Evolutionary conservation across 768 basidiomycete genomes (phyloP), one percentile per base, ranked within the genome.

Genomic region (Boletus vinaceobasis): DNA sequence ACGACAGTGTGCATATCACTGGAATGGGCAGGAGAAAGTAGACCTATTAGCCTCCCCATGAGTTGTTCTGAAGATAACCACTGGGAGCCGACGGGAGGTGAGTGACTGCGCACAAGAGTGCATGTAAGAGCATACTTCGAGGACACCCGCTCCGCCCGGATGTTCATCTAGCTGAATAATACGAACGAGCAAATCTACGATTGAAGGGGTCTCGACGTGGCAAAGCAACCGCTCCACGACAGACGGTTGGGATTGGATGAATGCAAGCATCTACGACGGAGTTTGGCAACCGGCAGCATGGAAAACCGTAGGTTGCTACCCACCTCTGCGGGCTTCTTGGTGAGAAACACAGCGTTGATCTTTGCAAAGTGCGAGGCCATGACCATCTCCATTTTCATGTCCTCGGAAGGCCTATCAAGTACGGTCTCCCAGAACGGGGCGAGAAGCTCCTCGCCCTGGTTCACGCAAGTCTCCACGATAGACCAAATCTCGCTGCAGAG

Each of bases 401-500:
- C 91, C 43, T 93, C 90, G 15, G 89, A 79, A 4, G 87, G 78
- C 62, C 84, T 79, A 66, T 91, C 88, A 29, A 93, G 76, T 17
- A 93, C 86, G 17, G 83, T 85, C 71, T 97, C 92, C 94, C 94
- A 97, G 77, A 97, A 96, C 11, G 92, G 89, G 37, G 79, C 75
- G 49, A 98, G 79, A 50, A 97, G 78, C 54, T 87, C 83, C 10
- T 84, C 77, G 48, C 81, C 77, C 62, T 87, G 77, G 62, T 79
- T 80, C 63, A 96, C 76, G 63, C 93, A 90, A 1, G 91, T 92
- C 72, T 94, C 93, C 45, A 93, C 86, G 65, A 98, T 91, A 21
- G 88, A 90, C 88, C 93, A 97, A 73, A 96, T 87, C 63, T 96
- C 94, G 71, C 91, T 90, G 74, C 93, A 95, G 33, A 98, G 81